phyloP scores from a whole-genome alignment of 164 flowering plant species.

The Annona cherimola region DNA sequence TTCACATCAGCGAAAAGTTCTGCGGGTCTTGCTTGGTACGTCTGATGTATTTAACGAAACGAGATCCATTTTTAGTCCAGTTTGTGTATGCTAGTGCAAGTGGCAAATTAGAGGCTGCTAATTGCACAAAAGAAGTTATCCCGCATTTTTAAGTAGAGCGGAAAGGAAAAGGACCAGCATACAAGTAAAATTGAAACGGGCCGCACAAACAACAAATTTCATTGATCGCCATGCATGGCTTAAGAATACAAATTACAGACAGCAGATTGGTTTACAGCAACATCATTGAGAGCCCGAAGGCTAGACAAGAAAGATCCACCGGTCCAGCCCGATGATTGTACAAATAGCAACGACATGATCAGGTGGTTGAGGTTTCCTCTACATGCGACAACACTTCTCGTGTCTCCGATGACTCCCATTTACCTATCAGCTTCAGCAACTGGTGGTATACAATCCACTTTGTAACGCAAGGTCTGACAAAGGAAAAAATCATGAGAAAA shows the following conservation, averaged over 20 bases:
- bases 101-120: no score
- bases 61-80: no score
- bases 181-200: background rate
- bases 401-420: background rate
- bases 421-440: constrained; percentile 40
- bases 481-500: background rate
- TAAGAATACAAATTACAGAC: background rate
- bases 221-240: background rate
- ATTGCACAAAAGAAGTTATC: no score
- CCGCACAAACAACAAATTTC: background rate
- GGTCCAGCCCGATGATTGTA: background rate
- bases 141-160: no score
- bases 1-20: no score
- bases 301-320: background rate
- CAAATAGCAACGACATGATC: background rate
- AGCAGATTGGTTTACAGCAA: background rate
- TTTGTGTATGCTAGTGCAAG: no score
- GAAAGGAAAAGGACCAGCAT: no score
- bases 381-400: background rate
- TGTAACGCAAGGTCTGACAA: constrained; percentile 61
- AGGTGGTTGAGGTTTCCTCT: background rate
- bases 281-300: background rate
- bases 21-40: no score
- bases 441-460: constrained; percentile 94
- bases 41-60: no score